Percentiles rank a stretch among this genome's conserved stretches.
These are phyloP conservation scores for Cyclotella cryptica DNA, from an alignment of 108 stramenopile genomes.

Conservation along the genomic window DNA sequence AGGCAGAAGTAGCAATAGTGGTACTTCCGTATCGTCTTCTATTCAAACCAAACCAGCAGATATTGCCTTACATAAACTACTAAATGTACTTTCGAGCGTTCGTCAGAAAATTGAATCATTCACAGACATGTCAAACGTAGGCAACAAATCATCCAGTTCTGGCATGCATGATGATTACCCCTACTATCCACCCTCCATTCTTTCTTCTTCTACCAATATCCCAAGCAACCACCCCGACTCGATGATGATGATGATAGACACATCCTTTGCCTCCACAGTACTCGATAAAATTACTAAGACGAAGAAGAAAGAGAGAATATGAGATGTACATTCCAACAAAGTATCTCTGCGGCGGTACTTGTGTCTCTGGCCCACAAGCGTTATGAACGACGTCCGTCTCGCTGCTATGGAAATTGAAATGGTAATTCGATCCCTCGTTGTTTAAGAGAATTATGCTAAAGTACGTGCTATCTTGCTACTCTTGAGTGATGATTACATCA, in stretches of 20 bases:
- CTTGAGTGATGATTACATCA: conserved; percentile 86
- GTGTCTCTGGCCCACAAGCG: conserved; percentile 91
- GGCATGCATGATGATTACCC: not conserved
- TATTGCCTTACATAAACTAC: conserved; percentile 34
- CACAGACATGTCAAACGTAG: conserved; percentile 66
- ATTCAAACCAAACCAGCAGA: conserved; percentile 15
- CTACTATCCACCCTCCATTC: conserved; percentile 13
- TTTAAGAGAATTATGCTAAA: conserved; percentile 73
- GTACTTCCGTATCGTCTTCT: not conserved
- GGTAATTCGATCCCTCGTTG: conserved; percentile 75
- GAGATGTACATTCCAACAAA: conserved; percentile 82
- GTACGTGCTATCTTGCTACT: conserved; percentile 82
- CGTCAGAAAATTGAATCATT: conserved; percentile 84
- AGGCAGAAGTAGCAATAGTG: not conserved
- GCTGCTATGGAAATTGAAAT: conserved; percentile 94
- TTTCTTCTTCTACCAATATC: not conserved
- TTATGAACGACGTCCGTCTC: conserved; percentile 85
- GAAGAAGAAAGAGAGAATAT: conserved; percentile 75
- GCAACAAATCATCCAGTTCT: conserved; percentile 17
- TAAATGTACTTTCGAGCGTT: conserved; percentile 77
- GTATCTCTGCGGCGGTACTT: conserved; percentile 80
- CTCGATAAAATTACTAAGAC: conserved; percentile 45
- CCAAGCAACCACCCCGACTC: conserved; percentile 5
- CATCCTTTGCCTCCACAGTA: conserved; percentile 28
- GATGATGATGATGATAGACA: conserved; percentile 35